Base-by-base conservation (phyloP, 2,329 filamentous ascomycete genomes). In the Atkinsonella texensis region DNA sequence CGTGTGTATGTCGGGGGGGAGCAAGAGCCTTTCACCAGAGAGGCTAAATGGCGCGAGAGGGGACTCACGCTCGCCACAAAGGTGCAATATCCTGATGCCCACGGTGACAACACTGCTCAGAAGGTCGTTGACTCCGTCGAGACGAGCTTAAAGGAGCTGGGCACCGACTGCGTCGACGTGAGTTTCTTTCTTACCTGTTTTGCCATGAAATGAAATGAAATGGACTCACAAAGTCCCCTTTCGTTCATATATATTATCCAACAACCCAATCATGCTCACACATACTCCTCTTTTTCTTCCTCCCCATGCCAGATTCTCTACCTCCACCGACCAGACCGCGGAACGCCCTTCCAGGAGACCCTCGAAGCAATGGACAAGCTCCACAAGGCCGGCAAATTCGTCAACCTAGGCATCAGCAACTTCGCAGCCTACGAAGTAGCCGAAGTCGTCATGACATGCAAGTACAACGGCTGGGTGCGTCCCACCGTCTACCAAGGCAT, bases 381-480 rank as follows among this genome's bases (percentile, higher is more conserved):
- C 49, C 87, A 95, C 73, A 87, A 89, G 68, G 79, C 85, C 52
- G 88, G 89, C 54, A 93, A 91, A 65, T 95, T 96, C 62, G 81
- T 88, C 18, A 77, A 80, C 49, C 71, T 95, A 12, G 89, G 88
- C 2, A 69, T 96, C 53, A 86, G 81, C 59, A 95, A 95, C 70
- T 95, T 83, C 65, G 87, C 89, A 0, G 84, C 89, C 0, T 93
- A 85, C 63, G 89, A 95, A 65, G 86, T 95, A 10, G 89, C 89
- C 0, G 89, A 95, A 69, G 79, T 94, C 10, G 84, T 85, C 52
- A 79, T 88, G 66, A 84, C 82, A 40, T 91, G 86, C 74, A 84
- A 84, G 59, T 81, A 85, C 68, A 83, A 87, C 61, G 79, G 80
- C 55, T 94, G 87, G 87, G 85, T 94, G 15, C 79, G 84, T 40